These are phyloP conservation scores for Chytridium lagenaria DNA, from an alignment of 371 early-diverging fungal genomes.

Conservation along the genomic window DNA sequence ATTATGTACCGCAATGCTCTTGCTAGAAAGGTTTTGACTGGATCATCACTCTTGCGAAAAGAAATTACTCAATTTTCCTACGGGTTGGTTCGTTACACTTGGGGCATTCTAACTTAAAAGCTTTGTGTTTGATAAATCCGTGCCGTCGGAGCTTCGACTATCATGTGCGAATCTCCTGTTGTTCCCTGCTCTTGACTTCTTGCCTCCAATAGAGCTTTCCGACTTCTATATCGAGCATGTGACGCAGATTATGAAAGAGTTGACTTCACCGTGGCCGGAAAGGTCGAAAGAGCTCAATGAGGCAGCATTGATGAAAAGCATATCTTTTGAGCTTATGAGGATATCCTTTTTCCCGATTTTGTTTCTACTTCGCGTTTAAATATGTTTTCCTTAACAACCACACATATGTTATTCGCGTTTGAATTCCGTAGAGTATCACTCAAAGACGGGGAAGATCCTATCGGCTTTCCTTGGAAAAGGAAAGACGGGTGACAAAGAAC, in stretches of 20 bases:
- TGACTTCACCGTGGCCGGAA: slow-evolving; percentile 43
- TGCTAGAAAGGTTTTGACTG: slow-evolving; percentile 3
- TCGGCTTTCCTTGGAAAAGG: slow-evolving; percentile 27
- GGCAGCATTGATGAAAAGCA: slow-evolving; percentile 54
- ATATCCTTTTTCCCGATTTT: slow-evolving; percentile 49
- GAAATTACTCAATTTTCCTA: slow-evolving; percentile 5
- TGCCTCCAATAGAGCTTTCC: slow-evolving; percentile 48
- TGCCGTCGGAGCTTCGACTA: slow-evolving; percentile 49
- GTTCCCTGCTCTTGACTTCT: slow-evolving; percentile 55
- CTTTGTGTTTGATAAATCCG: slow-evolving; percentile 14
- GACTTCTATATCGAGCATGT: slow-evolving; percentile 61
- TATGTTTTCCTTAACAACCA: slow-evolving; percentile 1
- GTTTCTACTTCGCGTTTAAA: slow-evolving; percentile 1
- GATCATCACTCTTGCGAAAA: background rate
- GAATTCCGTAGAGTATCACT: slow-evolving; percentile 29
- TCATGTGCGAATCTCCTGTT: slow-evolving; percentile 55
- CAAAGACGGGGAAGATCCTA: slow-evolving; percentile 29
- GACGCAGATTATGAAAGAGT: slow-evolving; percentile 53
- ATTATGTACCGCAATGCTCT: slow-evolving; percentile 12
- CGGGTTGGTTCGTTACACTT: slow-evolving; percentile 16
- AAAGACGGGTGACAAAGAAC: slow-evolving; percentile 37
- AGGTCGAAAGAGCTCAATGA: slow-evolving; percentile 45
- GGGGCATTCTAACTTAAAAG: background rate
- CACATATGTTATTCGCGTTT: slow-evolving; percentile 18
- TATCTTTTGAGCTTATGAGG: slow-evolving; percentile 58